Conservation (phyloP, 805 yeast species). For the Metschnikowia shivogae region DNA sequence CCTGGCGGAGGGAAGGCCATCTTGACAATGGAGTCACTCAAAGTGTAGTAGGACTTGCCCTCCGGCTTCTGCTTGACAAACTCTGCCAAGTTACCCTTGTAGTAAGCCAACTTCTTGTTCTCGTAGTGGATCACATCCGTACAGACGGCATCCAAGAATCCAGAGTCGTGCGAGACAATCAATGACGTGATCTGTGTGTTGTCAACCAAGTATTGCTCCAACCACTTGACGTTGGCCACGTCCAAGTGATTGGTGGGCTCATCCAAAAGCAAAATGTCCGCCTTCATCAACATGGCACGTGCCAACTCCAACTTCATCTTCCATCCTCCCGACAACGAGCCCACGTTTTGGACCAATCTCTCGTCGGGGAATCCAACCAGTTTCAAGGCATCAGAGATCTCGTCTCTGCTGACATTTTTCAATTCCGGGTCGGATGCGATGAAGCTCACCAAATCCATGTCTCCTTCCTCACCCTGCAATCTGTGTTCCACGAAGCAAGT, state of each 20-base stretch:
- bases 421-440: constrained; percentile 88
- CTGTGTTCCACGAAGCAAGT: constrained; percentile 98
- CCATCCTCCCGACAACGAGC: constrained; percentile 98
- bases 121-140: constrained; percentile 97
- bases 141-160: constrained; percentile 92
- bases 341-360: constrained; percentile 86
- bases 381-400: constrained; percentile 69
- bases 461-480: constrained; percentile 91
- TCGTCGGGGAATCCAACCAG: constrained; percentile 90
- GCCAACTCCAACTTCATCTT: constrained; percentile 98
- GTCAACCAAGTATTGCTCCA: constrained; percentile 77
- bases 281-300: constrained; percentile 97
- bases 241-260: constrained; percentile 99
- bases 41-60: constrained; percentile 92
- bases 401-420: constrained; percentile 55
- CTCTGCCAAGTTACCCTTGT: constrained; percentile 92
- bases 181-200: constrained; percentile 88
- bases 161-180: constrained; percentile 97
- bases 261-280: constrained; percentile 89
- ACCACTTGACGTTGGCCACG: constrained; percentile 90
- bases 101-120: constrained; percentile 88
- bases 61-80: constrained; percentile 92
- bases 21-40: constrained; percentile 87
- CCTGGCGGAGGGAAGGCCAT: constrained; percentile 99
- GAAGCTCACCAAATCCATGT: constrained; percentile 80